Evolutionary conservation across 345 rosid genomes (phyloP).

Genomic region (Heritiera fomes): DNA sequence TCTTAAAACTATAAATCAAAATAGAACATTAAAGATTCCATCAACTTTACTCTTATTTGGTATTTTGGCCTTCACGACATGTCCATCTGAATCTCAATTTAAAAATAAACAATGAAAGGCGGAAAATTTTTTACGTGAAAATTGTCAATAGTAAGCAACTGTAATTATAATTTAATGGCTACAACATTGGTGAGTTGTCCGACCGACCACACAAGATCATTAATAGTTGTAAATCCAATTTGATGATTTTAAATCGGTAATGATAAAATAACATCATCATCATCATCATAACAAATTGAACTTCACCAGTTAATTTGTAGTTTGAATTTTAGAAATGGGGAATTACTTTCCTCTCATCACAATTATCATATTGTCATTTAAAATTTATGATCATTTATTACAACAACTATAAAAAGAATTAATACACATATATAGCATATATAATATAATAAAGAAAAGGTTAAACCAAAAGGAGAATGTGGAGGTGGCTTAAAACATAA

Average conservation of each 20-base stretch:
- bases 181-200: constrained; percentile 10
- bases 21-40: not conserved
- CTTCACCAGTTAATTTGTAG: no score
- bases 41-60: not conserved
- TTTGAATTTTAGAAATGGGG: no score
- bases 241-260: no score
- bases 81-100: not conserved
- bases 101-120: not conserved
- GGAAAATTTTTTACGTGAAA: not conserved
- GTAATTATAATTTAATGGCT: no score
- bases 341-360: not conserved
- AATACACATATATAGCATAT: no score
- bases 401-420: not conserved
- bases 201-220: not conserved
- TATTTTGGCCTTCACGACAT: not conserved
- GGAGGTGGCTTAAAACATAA: constrained; percentile 1
- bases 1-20: no score
- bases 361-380: not conserved
- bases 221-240: no score
- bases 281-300: no score
- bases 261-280: no score
- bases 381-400: no score
- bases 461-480: not conserved
- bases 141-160: no score
- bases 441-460: not conserved